phyloP scores from a whole-genome alignment of 495 filamentous ascomycete genomes.

The Penicillium arizonense region DNA sequence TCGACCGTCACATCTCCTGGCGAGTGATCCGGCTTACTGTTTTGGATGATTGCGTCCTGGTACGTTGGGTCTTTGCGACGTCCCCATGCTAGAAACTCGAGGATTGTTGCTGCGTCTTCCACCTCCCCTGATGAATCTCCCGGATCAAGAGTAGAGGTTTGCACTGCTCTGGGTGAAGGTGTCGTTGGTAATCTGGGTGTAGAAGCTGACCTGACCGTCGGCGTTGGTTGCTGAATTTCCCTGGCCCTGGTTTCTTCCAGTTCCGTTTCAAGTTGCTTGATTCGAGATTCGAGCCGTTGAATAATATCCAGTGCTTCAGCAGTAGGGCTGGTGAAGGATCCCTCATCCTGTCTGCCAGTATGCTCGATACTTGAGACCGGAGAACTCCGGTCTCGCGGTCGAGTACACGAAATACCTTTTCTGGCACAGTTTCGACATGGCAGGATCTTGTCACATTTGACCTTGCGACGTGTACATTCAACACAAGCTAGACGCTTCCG shows the following conservation, averaged over 20 bases:
- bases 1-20: conserved; percentile 22
- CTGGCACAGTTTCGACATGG: conserved; percentile 27
- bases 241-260: conserved; percentile 12
- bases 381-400: conserved; percentile 15
- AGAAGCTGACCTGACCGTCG: background rate
- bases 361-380: conserved; percentile 10
- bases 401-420: conserved; percentile 14
- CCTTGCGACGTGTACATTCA: conserved; percentile 28
- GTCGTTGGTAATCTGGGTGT: no score
- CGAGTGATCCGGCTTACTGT: conserved; percentile 18
- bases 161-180: background rate
- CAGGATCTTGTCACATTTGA: conserved; percentile 29
- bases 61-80: conserved; percentile 38
- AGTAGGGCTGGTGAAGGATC: no score
- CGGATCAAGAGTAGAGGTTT: background rate
- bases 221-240: background rate
- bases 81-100: conserved; percentile 46
- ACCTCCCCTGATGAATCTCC: conserved; percentile 18
- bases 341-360: background rate
- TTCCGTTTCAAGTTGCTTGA: conserved; percentile 16
- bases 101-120: conserved; percentile 43
- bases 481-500: conserved; percentile 26
- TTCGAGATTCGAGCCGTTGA: conserved; percentile 18
- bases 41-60: conserved; percentile 18
- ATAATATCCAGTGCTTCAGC: background rate